These are phyloP conservation scores for Andrographis paniculata DNA, from an alignment of 305 asterid genomes.

Conservation along the genomic window DNA sequence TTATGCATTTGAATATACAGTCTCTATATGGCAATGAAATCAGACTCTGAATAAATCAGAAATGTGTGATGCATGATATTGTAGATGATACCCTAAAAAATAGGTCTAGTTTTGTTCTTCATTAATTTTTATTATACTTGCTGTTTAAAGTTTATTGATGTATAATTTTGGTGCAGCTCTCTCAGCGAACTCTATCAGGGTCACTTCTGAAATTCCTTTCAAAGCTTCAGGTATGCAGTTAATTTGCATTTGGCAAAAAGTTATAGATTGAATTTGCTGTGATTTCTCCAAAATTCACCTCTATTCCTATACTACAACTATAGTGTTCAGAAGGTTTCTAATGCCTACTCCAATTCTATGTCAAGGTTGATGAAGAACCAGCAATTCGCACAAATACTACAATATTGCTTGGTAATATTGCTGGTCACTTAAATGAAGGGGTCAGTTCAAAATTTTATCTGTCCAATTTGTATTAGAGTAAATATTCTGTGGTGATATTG, in stretches of 20 bases:
- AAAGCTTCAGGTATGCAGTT: conserved; percentile 77
- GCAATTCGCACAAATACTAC: conserved; percentile 98
- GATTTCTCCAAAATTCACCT: conserved; percentile 11
- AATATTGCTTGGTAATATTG: conserved; percentile 95
- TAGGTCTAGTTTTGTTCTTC: conserved; percentile 5
- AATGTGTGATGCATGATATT: too few species aligned
- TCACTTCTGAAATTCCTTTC: conserved; percentile 88
- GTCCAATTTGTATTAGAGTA: conserved; percentile 6
- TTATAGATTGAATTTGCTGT: conserved; percentile 16
- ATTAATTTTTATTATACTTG: conserved; percentile 15
- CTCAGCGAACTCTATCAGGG: conserved; percentile 92
- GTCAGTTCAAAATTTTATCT: conserved; percentile 32
- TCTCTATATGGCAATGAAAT: too few species aligned
- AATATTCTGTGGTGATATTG: conserved; percentile 11
- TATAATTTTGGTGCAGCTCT: conserved; percentile 54
- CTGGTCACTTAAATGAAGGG: conserved; percentile 94
- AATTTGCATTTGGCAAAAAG: conserved; percentile 8
- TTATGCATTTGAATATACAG: too few species aligned
- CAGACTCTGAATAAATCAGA: too few species aligned
- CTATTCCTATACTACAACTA: conserved; percentile 10
- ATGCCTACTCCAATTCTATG: conserved; percentile 17
- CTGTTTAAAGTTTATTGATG: conserved; percentile 13
- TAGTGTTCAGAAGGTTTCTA: conserved; percentile 5
- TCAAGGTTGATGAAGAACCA: conserved; percentile 97
- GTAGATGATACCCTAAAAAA: too few species aligned